Percentiles rank a stretch among this genome's conserved stretches.
Conservation (phyloP, 2,329 filamentous ascomycete genomes). For the Diaporthe sp. region DNA sequence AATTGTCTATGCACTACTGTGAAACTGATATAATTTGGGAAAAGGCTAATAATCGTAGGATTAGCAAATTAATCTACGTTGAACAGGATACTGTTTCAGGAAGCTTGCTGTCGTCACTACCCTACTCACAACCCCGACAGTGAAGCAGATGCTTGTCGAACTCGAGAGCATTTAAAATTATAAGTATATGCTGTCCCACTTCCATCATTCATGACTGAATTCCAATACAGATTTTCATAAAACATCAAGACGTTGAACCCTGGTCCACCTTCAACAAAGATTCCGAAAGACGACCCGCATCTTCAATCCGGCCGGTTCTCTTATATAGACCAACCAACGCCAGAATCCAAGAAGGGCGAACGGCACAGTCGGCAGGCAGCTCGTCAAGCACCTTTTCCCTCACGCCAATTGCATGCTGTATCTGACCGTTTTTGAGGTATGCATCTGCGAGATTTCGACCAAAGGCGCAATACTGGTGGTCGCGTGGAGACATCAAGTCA, state of each 20-base stretch:
- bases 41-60: no score
- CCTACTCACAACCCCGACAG: no score
- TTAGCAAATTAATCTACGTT: no score
- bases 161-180: background rate
- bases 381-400: constrained; percentile 18
- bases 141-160: no score
- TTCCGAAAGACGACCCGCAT: background rate
- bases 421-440: background rate
- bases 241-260: background rate
- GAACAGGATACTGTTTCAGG: no score
- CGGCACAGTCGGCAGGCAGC: background rate
- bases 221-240: background rate
- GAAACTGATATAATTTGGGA: no score
- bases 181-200: background rate
- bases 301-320: background rate
- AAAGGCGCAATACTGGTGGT: constrained; percentile 14
- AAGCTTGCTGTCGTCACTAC: no score
- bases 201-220: background rate
- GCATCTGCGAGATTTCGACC: constrained; percentile 19
- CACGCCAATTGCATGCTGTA: background rate
- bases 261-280: background rate
- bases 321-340: background rate
- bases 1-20: no score
- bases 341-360: constrained; percentile 6
- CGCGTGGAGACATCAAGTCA: constrained; percentile 11